Evolutionary conservation across 2,329 filamentous ascomycete species (phyloP).

Genomic region (Fusarium napiforme): DNA sequence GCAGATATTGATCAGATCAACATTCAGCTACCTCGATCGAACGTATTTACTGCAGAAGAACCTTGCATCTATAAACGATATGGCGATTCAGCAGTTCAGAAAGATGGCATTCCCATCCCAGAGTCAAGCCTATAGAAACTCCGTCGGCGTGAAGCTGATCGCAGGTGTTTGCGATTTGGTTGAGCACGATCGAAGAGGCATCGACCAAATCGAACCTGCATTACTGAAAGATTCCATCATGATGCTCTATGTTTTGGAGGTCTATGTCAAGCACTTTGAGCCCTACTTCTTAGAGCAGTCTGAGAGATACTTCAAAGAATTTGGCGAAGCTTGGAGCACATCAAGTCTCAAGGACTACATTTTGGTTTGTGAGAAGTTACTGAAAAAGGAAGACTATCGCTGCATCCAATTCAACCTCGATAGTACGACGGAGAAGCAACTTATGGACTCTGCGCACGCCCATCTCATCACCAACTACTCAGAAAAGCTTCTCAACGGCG

Average conservation of each 20-base stretch:
- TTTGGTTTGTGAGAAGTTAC: conserved; percentile 72
- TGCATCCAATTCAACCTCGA: conserved; percentile 87
- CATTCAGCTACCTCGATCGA: conserved; percentile 94
- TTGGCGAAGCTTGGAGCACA: conserved; percentile 73
- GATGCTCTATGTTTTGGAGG: conserved; percentile 85
- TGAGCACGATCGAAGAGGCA: conserved; percentile 72
- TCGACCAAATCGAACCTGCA: conserved; percentile 66
- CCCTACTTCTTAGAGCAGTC: conserved; percentile 76
- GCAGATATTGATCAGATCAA: conserved; percentile 80
- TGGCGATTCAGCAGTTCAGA: conserved; percentile 81
- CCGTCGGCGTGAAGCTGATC: conserved; percentile 50
- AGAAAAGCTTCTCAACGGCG: conserved; percentile 71
- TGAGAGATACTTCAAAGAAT: conserved; percentile 73
- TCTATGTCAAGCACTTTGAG: conserved; percentile 85
- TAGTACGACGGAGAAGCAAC: conserved; percentile 79
- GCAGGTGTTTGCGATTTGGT: conserved; percentile 78
- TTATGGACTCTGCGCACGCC: conserved; percentile 78
- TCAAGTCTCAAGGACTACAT: conserved; percentile 81
- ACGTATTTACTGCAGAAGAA: conserved; percentile 84
- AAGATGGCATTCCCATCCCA: conserved; percentile 60
- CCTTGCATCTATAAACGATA: conserved; percentile 79
- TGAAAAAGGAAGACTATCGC: conserved; percentile 77
- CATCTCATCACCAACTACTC: conserved; percentile 77
- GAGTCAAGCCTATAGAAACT: conserved; percentile 12
- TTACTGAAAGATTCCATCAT: conserved; percentile 80